Conservation (phyloP, 1,139 yeast species). For the Entelexis paramagnoliae region DNA sequence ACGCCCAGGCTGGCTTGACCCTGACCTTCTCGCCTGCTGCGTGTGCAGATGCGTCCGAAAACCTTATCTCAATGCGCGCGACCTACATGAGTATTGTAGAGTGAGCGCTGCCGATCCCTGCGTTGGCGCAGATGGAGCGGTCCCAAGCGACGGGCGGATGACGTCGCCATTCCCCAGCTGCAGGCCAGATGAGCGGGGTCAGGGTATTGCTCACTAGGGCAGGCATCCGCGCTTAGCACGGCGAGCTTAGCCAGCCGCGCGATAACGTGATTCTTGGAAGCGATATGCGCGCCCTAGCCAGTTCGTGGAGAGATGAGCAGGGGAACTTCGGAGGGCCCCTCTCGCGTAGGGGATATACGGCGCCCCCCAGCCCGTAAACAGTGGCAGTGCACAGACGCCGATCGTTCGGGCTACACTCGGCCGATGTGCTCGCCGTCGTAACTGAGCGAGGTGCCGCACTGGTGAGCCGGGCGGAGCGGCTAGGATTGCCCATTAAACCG, state of each 20-base stretch:
- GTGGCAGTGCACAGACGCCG: background rate
- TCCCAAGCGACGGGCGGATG: background rate
- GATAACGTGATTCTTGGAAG: background rate
- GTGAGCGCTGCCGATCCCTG: conserved; percentile 6
- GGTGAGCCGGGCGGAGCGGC: background rate
- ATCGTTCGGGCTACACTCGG: background rate
- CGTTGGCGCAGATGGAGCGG: conserved; percentile 1
- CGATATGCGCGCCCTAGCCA: background rate
- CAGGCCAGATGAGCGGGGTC: background rate
- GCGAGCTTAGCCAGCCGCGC: background rate
- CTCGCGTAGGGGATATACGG: background rate
- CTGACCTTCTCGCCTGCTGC: background rate
- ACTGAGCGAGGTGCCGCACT: background rate
- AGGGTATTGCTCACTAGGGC: background rate
- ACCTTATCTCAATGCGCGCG: conserved; percentile 6
- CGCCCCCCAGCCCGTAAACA: background rate
- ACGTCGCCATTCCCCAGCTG: background rate
- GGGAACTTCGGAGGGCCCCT: background rate
- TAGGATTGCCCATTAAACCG: background rate
- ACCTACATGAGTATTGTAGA: background rate
- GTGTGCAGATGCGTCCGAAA: background rate
- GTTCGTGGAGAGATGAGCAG: background rate
- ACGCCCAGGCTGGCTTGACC: background rate
- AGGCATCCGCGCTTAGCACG: background rate
- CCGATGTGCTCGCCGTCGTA: background rate